Conservation (phyloP, 78 protist genomes). For the Dictyostelium purpureum region DNA sequence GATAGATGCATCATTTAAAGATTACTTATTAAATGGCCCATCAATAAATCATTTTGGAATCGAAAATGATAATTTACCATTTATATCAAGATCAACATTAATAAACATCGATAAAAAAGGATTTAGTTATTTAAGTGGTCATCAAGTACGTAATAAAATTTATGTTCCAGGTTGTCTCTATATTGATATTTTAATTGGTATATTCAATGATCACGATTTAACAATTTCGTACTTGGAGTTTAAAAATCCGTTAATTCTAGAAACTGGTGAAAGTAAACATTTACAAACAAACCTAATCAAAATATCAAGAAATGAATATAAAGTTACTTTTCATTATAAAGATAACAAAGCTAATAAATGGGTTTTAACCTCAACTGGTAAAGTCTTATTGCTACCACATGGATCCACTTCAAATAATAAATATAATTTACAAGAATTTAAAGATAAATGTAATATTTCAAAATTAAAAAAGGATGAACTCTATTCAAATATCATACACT, state of each 20-base stretch:
- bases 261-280: neutral
- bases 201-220: neutral
- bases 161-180: slow-evolving; percentile 45
- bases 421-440: neutral
- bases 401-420: neutral
- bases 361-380: neutral
- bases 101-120: neutral
- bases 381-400: neutral
- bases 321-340: neutral
- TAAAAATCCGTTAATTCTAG: neutral
- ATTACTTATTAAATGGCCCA: neutral
- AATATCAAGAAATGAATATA: neutral
- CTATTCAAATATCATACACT: neutral
- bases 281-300: neutral
- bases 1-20: neutral
- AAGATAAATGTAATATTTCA: neutral
- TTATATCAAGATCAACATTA: neutral
- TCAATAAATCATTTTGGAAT: neutral
- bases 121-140: slow-evolving; percentile 49
- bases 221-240: neutral
- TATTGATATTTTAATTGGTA: slow-evolving; percentile 39
- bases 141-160: slow-evolving; percentile 13
- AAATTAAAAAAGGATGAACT: neutral
- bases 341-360: neutral
- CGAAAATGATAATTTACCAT: neutral